These are phyloP conservation scores for Leishmania aethiopica DNA, from an alignment of 208 protist genomes.

Conservation along the genomic window DNA sequence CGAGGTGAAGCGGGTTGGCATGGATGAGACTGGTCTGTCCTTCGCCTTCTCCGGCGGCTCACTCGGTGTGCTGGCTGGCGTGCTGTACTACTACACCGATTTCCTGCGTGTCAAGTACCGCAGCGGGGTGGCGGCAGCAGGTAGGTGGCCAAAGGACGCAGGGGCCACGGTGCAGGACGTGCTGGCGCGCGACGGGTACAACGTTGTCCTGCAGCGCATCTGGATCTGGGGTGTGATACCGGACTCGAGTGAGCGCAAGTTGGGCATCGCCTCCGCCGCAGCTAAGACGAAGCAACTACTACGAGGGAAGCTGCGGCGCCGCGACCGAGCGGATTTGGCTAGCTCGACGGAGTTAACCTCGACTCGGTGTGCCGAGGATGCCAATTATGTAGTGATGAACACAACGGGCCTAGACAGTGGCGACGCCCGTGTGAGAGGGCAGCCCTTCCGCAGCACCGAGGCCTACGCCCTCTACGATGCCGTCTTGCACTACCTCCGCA, in stretches of 20 bases:
- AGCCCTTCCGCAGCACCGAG: conserved; percentile 44
- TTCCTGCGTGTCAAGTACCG: conserved; percentile 36
- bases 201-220: conserved; percentile 60
- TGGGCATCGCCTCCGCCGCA: neutral
- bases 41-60: conserved; percentile 60
- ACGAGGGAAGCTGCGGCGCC: neutral
- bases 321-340: conserved; percentile 9
- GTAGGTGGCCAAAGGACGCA: conserved; percentile 20
- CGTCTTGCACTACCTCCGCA: conserved; percentile 51
- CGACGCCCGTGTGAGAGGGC: conserved; percentile 10
- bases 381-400: conserved; percentile 11
- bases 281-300: conserved; percentile 17
- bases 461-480: conserved; percentile 66
- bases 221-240: conserved; percentile 54
- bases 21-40: conserved; percentile 36
- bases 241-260: conserved; percentile 11
- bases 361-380: neutral
- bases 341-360: neutral
- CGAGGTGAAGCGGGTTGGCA: conserved; percentile 28
- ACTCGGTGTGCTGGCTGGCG: conserved; percentile 59
- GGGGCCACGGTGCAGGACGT: conserved; percentile 33
- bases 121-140: conserved; percentile 22
- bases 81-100: conserved; percentile 50
- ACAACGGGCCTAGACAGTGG: conserved; percentile 7
- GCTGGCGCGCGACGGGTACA: conserved; percentile 32